Base-by-base conservation (phyloP, 805 yeast genomes). In the Pichia phayaonensis region DNA sequence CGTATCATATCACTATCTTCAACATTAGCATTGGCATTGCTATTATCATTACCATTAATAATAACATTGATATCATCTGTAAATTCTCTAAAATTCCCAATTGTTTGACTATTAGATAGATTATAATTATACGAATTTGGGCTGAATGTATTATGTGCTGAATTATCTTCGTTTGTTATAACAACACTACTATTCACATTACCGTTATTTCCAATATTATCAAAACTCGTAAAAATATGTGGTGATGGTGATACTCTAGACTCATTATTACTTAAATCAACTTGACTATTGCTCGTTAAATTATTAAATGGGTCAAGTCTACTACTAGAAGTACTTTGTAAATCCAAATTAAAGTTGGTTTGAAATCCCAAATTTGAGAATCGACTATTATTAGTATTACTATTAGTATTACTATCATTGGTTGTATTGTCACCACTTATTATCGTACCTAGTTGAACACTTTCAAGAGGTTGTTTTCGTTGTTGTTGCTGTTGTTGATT, bases 21-120 rank as follows among this genome's bases (percentile, higher is more conserved):
- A n/a, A n/a, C n/a, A n/a, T n/a, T n/a, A n/a, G n/a, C n/a, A n/a
- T n/a, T n/a, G n/a, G n/a, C n/a, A n/a, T n/a, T n/a, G n/a, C n/a
- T n/a, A n/a, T n/a, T n/a, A n/a, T n/a, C n/a, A n/a, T n/a, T n/a
- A n/a, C n/a, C n/a, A n/a, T n/a, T n/a, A n/a, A n/a, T n/a, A n/a
- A n/a, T n/a, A 16, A 8, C 44, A 31, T 36, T 36, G 8, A 42
- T 27, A 20, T 42, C 38, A 34, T 34, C 38, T n/a, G 38, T 34
- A n/a, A 34, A 44, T 18, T 39, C 44, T 48, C 54, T 24, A 29
- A 64, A 48, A 46, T 64, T 62, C 13, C 65, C 56, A 48, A 64
- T 60, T 1, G 68, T 64, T 39, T 62, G 66, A 45, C 65, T 60
- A 39, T 59, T 64, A 4, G 66, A 61, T 46, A 64, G 48, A 45